Evolutionary conservation across 2,329 filamentous ascomycete genomes (phyloP).

Genomic region (Cordyceps javanica): DNA sequence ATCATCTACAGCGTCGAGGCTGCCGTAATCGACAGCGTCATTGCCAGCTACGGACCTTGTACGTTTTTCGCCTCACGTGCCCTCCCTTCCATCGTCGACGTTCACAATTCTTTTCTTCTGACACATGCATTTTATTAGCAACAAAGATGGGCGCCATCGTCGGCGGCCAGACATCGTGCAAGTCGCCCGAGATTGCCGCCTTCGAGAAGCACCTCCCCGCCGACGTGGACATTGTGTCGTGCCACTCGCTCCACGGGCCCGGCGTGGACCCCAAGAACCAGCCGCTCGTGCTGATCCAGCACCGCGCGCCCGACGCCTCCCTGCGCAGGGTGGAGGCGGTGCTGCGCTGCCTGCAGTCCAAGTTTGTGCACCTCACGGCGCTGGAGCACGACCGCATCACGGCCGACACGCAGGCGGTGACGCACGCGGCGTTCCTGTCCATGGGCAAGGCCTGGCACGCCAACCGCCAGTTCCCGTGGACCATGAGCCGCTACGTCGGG

Average conservation of each 20-base stretch:
- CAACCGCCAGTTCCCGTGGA: conserved; percentile 94
- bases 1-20: conserved; percentile 99
- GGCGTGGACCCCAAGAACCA: conserved; percentile 83
- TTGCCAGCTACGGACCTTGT: conserved; percentile 89
- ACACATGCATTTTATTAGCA: too few relatives aligned
- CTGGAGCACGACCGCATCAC: conserved; percentile 93
- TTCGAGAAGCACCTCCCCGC: conserved; percentile 82
- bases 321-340: conserved; percentile 75
- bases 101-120: too few relatives aligned
- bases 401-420: conserved; percentile 95
- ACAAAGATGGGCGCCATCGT: conserved; percentile 95
- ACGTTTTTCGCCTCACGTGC: conserved; percentile 28
- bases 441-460: conserved; percentile 99
- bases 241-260: conserved; percentile 93
- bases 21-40: conserved; percentile 79
- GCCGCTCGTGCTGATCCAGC: conserved; percentile 88
- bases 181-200: conserved; percentile 89
- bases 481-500: conserved; percentile 88
- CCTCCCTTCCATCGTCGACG: too few relatives aligned
- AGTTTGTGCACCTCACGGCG: conserved; percentile 81
- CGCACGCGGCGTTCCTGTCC: conserved; percentile 90
- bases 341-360: conserved; percentile 76
- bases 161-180: conserved; percentile 96
- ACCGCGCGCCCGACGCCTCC: conserved; percentile 73
- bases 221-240: conserved; percentile 91